Percentiles rank a stretch among this genome's conserved stretches.
phyloP scores from a whole-genome alignment of 495 filamentous ascomycete genomes.

The Parathielavia hyrcaniae region DNA sequence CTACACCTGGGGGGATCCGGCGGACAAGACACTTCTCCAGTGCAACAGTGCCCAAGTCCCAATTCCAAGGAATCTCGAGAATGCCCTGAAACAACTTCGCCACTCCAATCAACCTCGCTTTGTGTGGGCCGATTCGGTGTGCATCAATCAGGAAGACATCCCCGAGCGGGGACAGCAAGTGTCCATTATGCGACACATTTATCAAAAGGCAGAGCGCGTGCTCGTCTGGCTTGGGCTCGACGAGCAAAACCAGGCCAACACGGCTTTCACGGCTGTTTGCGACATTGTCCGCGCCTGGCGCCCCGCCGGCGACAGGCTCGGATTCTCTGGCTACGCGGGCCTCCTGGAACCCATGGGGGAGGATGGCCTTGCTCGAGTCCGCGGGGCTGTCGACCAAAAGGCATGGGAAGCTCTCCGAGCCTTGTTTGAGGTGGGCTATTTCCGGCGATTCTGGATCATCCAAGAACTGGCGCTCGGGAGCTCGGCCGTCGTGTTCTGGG shows the following conservation, averaged over 20 bases:
- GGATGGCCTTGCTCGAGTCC: neutral
- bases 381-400: neutral
- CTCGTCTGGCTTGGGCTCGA: slow-evolving; percentile 18
- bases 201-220: slow-evolving; percentile 10
- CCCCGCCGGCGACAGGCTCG: neutral
- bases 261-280: neutral
- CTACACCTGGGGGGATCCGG: slow-evolving; percentile 10
- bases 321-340: neutral
- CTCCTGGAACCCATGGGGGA: neutral
- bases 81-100: slow-evolving; percentile 11
- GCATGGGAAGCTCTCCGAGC: neutral
- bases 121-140: slow-evolving; percentile 25
- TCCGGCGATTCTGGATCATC: slow-evolving; percentile 4
- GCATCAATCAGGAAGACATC: slow-evolving; percentile 29
- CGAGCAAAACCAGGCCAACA: neutral
- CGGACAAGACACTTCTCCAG: slow-evolving; percentile 5
- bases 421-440: neutral
- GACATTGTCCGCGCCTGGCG: slow-evolving; percentile 5
- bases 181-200: slow-evolving; percentile 21
- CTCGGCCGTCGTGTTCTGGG: slow-evolving; percentile 2
- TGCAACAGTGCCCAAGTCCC: slow-evolving; percentile 11
- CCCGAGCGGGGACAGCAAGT: slow-evolving; percentile 28
- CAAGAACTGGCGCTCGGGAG: neutral
- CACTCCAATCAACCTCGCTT: neutral
- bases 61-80: slow-evolving; percentile 14